Conservation (phyloP, 1,284 basidiomycete species). For the Wallemia mellicola region DNA sequence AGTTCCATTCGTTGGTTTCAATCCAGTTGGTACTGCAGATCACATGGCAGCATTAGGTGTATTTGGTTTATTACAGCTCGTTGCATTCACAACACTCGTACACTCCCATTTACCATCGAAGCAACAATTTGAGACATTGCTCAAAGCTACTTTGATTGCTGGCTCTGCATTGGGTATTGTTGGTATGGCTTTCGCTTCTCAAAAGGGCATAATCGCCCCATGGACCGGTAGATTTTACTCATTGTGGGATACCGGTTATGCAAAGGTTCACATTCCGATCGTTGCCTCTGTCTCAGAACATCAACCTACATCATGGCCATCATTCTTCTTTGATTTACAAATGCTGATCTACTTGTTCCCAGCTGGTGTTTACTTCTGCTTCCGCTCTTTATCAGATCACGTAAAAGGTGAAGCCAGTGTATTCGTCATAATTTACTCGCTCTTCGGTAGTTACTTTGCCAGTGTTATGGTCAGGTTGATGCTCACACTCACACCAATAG, state of each 20-base stretch:
- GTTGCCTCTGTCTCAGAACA: constrained; percentile 99
- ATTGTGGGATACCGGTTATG: constrained; percentile 96
- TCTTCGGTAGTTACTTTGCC: constrained; percentile 90
- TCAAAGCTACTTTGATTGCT: constrained; percentile 35
- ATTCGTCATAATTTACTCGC: constrained; percentile 94
- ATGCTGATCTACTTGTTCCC: constrained; percentile 96
- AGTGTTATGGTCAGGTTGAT: constrained; percentile 92
- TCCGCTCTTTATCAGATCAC: constrained; percentile 63
- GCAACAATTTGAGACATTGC: constrained; percentile 53
- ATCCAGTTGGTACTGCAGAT: constrained; percentile 88
- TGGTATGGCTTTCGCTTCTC: constrained; percentile 49
- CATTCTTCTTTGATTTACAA: constrained; percentile 98
- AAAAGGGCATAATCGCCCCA: constrained; percentile 84
- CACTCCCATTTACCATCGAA: constrained; percentile 66
- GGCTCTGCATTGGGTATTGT: constrained; percentile 41
- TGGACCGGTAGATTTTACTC: constrained; percentile 99
- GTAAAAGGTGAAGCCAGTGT: constrained; percentile 38
- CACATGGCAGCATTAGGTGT: constrained; percentile 95
- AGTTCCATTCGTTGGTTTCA: constrained; percentile 97
- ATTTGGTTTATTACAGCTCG: constrained; percentile 84
- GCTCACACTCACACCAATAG: constrained; percentile 69
- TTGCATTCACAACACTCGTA: constrained; percentile 74
- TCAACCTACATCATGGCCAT: constrained; percentile 96
- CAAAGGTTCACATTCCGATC: constrained; percentile 72
- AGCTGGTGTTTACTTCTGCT: constrained; percentile 75